Percentiles rank a stretch among this genome's conserved stretches.
Conservation (phyloP, 2,329 filamentous ascomycete genomes). For the Xylariaceae sp. region DNA sequence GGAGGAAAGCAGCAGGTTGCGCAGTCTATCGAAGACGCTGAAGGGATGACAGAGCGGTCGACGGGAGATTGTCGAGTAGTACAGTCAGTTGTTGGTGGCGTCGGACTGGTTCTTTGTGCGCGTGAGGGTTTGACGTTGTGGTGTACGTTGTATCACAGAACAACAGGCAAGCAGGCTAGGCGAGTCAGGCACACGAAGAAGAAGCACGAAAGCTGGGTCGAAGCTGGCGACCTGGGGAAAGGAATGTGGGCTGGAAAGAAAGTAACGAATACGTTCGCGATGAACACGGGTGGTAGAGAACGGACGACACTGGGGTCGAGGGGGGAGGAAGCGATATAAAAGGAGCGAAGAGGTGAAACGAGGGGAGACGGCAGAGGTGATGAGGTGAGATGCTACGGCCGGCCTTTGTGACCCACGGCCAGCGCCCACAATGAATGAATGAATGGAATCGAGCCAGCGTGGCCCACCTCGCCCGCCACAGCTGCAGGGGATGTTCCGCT, state of each 20-base stretch:
- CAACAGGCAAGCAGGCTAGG: conserved; percentile 16
- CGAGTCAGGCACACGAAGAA: conserved; percentile 9
- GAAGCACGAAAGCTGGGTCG: conserved; percentile 19
- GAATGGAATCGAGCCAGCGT: too few relatives aligned
- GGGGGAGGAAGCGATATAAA: conserved; percentile 17
- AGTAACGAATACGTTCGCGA: conserved; percentile 15
- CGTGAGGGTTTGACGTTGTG: conserved; percentile 16
- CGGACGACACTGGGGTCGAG: conserved; percentile 11
- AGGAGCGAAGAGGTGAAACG: conserved; percentile 3
- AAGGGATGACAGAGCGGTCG: conserved; percentile 26
- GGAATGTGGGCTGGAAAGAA: conserved; percentile 26
- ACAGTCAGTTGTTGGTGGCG: conserved; percentile 10
- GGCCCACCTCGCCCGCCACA: too few relatives aligned
- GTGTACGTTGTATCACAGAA: conserved; percentile 22
- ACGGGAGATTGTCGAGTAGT: conserved; percentile 18
- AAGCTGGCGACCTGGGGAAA: conserved; percentile 32
- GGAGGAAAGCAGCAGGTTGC: conserved; percentile 15
- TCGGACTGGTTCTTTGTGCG: conserved; percentile 12
- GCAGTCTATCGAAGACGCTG: conserved; percentile 33
- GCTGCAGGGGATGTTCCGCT: too few relatives aligned
- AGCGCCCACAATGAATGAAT: too few relatives aligned
- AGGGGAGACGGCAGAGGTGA: conserved; percentile 1
- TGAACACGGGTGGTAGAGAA: conserved; percentile 15
- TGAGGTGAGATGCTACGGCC: conserved; percentile 6
- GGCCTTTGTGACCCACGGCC: too few relatives aligned